These are phyloP conservation scores for Solanum tarapatanum DNA, from an alignment of 257 asterid genomes.

Conservation along the genomic window DNA sequence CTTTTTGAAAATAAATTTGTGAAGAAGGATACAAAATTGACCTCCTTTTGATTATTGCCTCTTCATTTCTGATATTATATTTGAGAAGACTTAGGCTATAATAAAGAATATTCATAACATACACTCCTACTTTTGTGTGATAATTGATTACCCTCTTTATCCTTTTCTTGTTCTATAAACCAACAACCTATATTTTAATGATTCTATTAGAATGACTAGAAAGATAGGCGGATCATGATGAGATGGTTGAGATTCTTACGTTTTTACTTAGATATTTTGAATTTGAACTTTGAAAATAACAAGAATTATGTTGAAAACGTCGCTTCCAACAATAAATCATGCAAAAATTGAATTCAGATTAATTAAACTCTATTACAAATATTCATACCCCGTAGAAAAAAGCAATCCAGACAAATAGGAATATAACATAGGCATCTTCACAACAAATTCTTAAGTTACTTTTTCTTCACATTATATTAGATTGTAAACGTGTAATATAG, in stretches of 20 bases:
- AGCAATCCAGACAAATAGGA: too few relatives aligned
- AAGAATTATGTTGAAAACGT: neutral
- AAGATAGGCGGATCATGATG: fast-evolving
- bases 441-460: neutral
- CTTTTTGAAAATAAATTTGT: neutral
- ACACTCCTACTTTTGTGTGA: neutral
- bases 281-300: neutral
- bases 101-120: neutral
- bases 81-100: neutral
- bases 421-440: neutral
- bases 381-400: neutral
- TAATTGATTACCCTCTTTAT: neutral
- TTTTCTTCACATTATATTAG: neutral
- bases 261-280: fast-evolving
- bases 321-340: fast-evolving
- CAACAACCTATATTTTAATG: neutral
- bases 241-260: fast-evolving
- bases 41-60: neutral
- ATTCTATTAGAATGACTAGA: neutral
- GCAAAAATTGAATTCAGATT: neutral
- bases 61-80: neutral
- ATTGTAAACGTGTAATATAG: neutral
- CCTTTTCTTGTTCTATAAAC: neutral
- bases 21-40: neutral
- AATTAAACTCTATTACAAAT: neutral